Evolutionary conservation across 768 basidiomycete species (phyloP), one percentile per base, ranked within the genome.

Genomic region (Hericium erinaceus): DNA sequence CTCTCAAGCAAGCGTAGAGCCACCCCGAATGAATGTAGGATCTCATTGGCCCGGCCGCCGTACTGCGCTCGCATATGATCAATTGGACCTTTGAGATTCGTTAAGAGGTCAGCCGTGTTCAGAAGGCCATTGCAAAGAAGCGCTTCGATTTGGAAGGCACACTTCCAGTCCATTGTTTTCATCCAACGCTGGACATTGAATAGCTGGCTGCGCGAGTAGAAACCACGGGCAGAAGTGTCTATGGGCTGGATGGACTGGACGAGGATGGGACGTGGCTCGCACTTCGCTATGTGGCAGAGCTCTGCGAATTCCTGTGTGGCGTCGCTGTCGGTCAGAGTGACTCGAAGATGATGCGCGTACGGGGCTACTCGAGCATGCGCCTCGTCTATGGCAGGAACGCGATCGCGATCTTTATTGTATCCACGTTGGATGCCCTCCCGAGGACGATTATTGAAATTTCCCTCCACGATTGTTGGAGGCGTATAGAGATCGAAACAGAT

Each of bases 71-170:
- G 72, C 13, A 89, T 67, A 0, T 66, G 57, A 20, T 74, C 70
- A 41, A 89, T 73, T 5, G 65, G 67, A 1, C 74, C 73, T 16
- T 76, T 67, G 44, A 89, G 70, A 4, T 69, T 64, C 4, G 69
- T 52, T 6, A 70, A 65, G 1, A 92, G 48, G 39, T 89, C 85
- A 8, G 69, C 69, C 0, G 87, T 83, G 58, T 83, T 80, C 22
- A 92, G 73, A n/a, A 80, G 68, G 0, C 80, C 79, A 58, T 87
- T 87, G 18, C 74, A 80, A 6, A 92, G 67, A 12, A 90, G 72
- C 0, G 82, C 79, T 66, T 89, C 89, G 37, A 91, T 71, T 67
- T 93, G 91, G 66, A 91, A 93, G 0, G 84, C 85, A 38, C 89
- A 75, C 3, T 73, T 69, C 86, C 87, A 92, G 13, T 78, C 73